Conservation (phyloP, 2,329 filamentous ascomycete genomes). For the Immersiporthe knoxdaviesiana region DNA sequence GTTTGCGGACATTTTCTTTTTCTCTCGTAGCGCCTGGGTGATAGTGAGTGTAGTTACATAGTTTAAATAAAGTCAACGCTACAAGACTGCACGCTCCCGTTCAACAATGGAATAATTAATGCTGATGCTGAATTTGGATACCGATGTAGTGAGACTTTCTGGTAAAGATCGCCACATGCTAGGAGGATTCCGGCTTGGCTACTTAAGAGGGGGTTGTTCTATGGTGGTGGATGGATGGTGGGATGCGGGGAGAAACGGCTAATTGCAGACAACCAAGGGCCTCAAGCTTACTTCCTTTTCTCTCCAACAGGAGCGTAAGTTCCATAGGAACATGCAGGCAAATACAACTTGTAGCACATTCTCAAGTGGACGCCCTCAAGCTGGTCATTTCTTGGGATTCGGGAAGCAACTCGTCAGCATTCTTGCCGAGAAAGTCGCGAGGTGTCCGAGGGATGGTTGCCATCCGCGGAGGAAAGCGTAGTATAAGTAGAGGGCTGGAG, state of each 20-base stretch:
- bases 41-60: no score
- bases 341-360: background rate
- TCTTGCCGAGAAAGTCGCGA: background rate
- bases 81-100: background rate
- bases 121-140: background rate
- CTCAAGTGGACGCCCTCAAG: background rate
- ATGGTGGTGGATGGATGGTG: background rate
- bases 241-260: background rate
- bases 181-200: background rate
- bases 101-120: background rate
- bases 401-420: background rate
- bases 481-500: background rate
- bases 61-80: no score
- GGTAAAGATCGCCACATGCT: background rate
- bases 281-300: background rate
- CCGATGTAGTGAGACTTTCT: background rate
- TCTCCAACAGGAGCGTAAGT: background rate
- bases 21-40: background rate
- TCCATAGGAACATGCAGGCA: background rate
- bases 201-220: background rate
- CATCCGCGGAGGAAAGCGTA: no score
- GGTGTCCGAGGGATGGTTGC: background rate
- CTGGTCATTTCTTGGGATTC: background rate
- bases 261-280: background rate
- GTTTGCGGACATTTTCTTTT: conserved; percentile 2